These are phyloP conservation scores for Rachicladosporium sp. DNA, from an alignment of 2,329 filamentous ascomycete genomes.

Conservation along the genomic window DNA sequence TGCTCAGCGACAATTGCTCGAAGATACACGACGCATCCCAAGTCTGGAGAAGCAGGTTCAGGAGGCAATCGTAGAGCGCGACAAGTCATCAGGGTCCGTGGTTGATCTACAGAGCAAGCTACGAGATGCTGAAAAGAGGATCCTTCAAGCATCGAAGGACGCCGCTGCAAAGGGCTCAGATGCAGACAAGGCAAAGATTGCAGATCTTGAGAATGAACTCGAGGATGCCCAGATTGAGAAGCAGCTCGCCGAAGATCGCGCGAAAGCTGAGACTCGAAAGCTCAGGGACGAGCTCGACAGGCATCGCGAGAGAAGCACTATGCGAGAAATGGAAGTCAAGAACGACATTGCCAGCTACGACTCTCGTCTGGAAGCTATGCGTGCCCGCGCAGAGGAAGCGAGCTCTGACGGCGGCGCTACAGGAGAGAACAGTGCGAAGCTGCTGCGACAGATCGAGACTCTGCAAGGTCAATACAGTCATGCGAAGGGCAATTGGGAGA, in stretches of 20 bases:
- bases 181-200: slow-evolving; percentile 45
- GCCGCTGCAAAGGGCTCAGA: slow-evolving; percentile 56
- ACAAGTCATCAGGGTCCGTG: slow-evolving; percentile 45
- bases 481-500: slow-evolving; percentile 94
- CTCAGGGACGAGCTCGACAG: slow-evolving; percentile 61
- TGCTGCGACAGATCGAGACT: slow-evolving; percentile 87
- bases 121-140: slow-evolving; percentile 53
- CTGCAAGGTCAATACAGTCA: slow-evolving; percentile 90
- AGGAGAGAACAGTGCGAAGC: slow-evolving; percentile 47
- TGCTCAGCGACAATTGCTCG: slow-evolving; percentile 43
- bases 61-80: slow-evolving; percentile 20
- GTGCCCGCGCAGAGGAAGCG: slow-evolving; percentile 75
- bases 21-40: slow-evolving; percentile 48
- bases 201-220: slow-evolving; percentile 52
- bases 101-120: slow-evolving; percentile 58
- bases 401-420: slow-evolving; percentile 56
- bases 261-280: slow-evolving; percentile 56
- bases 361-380: slow-evolving; percentile 78
- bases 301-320: slow-evolving; percentile 56
- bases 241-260: slow-evolving; percentile 58
- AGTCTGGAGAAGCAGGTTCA: slow-evolving; percentile 36
- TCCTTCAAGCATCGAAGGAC: slow-evolving; percentile 54
- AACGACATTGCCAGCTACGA: slow-evolving; percentile 68
- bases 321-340: slow-evolving; percentile 64
- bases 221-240: slow-evolving; percentile 60